Conservation (phyloP, 2,329 filamentous ascomycete genomes). For the Dothiorella sarmentorum region DNA sequence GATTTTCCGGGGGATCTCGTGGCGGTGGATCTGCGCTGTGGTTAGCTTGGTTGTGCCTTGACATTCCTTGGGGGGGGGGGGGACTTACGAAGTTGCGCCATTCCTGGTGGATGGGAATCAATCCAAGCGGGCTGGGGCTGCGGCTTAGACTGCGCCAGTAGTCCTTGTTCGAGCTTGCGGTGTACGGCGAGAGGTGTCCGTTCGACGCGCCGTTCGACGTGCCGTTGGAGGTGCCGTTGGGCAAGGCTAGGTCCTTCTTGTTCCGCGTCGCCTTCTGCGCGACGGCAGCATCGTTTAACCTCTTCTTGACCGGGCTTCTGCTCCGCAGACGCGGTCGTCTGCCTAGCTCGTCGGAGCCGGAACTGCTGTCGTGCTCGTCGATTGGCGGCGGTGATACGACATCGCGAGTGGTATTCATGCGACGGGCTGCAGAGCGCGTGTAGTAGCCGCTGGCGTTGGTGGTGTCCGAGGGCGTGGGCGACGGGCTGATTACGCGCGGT, state of each 20-base stretch:
- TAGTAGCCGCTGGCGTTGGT: slow-evolving; percentile 55
- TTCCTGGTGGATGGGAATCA: slow-evolving; percentile 91
- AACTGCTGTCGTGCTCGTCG: slow-evolving; percentile 55
- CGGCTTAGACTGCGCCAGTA: slow-evolving; percentile 86
- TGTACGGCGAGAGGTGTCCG: slow-evolving; percentile 66
- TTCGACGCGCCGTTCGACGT: slow-evolving; percentile 47
- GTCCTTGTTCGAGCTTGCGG: slow-evolving; percentile 56
- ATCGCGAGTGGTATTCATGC: slow-evolving; percentile 48
- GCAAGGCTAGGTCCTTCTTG: slow-evolving; percentile 42
- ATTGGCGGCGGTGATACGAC: slow-evolving; percentile 59
- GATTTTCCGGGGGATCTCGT: slow-evolving; percentile 86
- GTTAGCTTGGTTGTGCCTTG: slow-evolving; percentile 21
- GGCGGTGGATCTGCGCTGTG: slow-evolving; percentile 64
- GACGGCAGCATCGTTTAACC: slow-evolving; percentile 28
- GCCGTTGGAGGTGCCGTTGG: slow-evolving; percentile 55
- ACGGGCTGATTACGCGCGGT: slow-evolving; percentile 85
- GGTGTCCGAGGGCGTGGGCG: slow-evolving; percentile 66
- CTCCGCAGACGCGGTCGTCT: slow-evolving; percentile 66
- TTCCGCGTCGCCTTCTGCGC: slow-evolving; percentile 20
- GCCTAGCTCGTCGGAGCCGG: slow-evolving; percentile 51
- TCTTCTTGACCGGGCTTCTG: slow-evolving; percentile 56
- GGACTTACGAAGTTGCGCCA: slow-evolving; percentile 75
- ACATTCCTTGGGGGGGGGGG: no score
- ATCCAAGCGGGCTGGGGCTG: slow-evolving; percentile 84
- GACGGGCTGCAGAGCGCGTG: slow-evolving; percentile 70